Evolutionary conservation across 768 basidiomycete genomes (phyloP).

Genomic region (Leccinellum luteum): DNA sequence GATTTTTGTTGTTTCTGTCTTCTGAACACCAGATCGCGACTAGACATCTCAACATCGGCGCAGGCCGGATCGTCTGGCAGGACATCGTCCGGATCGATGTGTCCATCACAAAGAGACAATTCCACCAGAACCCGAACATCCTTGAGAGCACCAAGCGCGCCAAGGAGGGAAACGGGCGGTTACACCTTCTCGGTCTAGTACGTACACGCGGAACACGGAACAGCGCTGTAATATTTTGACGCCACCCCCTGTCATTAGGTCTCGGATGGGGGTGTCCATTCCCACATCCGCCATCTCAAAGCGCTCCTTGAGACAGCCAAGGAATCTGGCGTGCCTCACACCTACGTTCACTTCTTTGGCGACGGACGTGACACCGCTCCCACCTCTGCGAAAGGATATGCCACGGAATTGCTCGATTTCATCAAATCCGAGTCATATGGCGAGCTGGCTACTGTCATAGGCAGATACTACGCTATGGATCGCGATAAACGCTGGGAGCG

Average conservation of each 20-base stretch:
- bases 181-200: constrained; percentile 89
- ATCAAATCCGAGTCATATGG: constrained; percentile 75
- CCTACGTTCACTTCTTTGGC: constrained; percentile 91
- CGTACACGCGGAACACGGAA: constrained; percentile 18
- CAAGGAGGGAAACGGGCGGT: constrained; percentile 76
- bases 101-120: constrained; percentile 82
- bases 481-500: constrained; percentile 97
- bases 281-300: constrained; percentile 87
- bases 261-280: constrained; percentile 97
- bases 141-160: constrained; percentile 73
- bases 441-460: constrained; percentile 80
- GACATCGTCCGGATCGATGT: constrained; percentile 96
- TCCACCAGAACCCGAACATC: constrained; percentile 76
- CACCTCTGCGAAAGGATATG: constrained; percentile 74
- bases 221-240: constrained; percentile 3
- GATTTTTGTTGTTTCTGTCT: neutral
- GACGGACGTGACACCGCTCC: constrained; percentile 96
- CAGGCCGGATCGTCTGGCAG: constrained; percentile 95
- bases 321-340: constrained; percentile 76
- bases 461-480: constrained; percentile 96
- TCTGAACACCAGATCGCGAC: neutral
- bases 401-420: constrained; percentile 74
- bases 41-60: constrained; percentile 93
- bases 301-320: constrained; percentile 91
- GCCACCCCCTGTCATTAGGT: constrained; percentile 48